phyloP scores from a whole-genome alignment of 2,329 filamentous ascomycete species.

The Lachnellula subtilissima region DNA sequence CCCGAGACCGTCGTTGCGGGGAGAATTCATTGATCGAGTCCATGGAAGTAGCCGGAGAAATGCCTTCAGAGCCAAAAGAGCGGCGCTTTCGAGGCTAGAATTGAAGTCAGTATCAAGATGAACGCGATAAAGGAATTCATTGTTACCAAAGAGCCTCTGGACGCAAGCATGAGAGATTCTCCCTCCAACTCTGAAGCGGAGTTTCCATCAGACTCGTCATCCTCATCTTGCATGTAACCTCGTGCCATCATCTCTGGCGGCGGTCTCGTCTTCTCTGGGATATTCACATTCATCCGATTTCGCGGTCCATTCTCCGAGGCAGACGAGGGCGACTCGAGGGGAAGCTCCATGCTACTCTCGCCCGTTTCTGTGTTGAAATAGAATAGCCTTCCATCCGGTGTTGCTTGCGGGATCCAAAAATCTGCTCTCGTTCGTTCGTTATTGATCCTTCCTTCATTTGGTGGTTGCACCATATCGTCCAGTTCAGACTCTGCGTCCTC shows the following conservation, averaged over 20 bases:
- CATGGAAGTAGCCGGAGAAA: conserved; percentile 86
- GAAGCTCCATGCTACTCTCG: conserved; percentile 89
- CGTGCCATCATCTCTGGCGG: conserved; percentile 88
- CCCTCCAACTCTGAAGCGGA: conserved; percentile 86
- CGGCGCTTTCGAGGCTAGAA: conserved; percentile 56
- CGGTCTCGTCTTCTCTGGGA: conserved; percentile 84
- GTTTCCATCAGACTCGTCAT: conserved; percentile 77
- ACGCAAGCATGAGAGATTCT: conserved; percentile 65
- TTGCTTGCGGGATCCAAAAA: conserved; percentile 98
- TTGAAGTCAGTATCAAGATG: conserved; percentile 23
- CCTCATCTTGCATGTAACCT: conserved; percentile 76
- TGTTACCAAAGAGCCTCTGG: conserved; percentile 61
- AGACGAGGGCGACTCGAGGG: conserved; percentile 82
- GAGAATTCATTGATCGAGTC: conserved; percentile 76
- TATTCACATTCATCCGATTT: conserved; percentile 80
- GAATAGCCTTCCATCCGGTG: conserved; percentile 84
- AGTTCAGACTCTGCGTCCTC: conserved; percentile 61
- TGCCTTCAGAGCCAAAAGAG: conserved; percentile 53
- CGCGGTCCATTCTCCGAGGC: conserved; percentile 77
- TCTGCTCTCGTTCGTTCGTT: conserved; percentile 79
- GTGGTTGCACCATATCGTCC: conserved; percentile 52
- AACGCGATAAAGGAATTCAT: conserved; percentile 30
- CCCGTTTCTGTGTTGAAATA: conserved; percentile 99
- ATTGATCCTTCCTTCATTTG: conserved; percentile 61
- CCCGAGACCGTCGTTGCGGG: conserved; percentile 51